Base-by-base conservation (phyloP, 1,139 yeast genomes). In the Hanseniaspora uvarum region DNA sequence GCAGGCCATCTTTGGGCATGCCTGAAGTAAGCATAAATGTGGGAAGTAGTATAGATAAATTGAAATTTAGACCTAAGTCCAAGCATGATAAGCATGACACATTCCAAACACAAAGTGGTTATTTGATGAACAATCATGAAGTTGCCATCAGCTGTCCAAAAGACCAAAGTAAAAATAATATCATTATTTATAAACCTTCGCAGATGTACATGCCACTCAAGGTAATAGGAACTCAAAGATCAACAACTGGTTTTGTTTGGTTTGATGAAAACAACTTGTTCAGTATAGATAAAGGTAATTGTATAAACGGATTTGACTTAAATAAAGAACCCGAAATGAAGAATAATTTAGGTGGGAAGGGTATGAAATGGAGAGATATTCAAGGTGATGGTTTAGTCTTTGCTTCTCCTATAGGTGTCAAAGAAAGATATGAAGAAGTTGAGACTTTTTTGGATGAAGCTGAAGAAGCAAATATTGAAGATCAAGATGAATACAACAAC, bases 21-120 rank as follows among this genome's bases (percentile, higher is more conserved):
- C 96, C 97, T 0, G 92, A 86, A 37, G 75, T 77, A 59, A 81
- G 82, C 26, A 75, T 92, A 12, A 77, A 78, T 58, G 80, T 95
- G 0, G 81, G 94, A n/a, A 83, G 85, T 6, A 70, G 72, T 0
- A 65, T 71, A 2, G 68, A 70, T 62, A 83, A 81, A 61, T 86
- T 86, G 1, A 71, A 86, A 56, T 70, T 70, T 55, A 63, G 69
- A 55, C 75, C 72, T 10, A 66, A 59, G 79, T 94, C 94, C 62
- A 47, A 53, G 4, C 52, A 60, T 12, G 37, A 62, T 45, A 46
- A 37, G 11, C 39, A 33, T 8, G 19, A 2, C 7, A 28, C 36
- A 5, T 37, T 16, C 26, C 43, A 48, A 39, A 39, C 30, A 5
- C 36, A 31, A 63, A 69, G 18, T 56, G 63, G 23, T 3, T 43